Evolutionary conservation across 345 rosid genomes (phyloP), one percentile per base, ranked within the genome.

Genomic region (Bretschneidera sinensis): DNA sequence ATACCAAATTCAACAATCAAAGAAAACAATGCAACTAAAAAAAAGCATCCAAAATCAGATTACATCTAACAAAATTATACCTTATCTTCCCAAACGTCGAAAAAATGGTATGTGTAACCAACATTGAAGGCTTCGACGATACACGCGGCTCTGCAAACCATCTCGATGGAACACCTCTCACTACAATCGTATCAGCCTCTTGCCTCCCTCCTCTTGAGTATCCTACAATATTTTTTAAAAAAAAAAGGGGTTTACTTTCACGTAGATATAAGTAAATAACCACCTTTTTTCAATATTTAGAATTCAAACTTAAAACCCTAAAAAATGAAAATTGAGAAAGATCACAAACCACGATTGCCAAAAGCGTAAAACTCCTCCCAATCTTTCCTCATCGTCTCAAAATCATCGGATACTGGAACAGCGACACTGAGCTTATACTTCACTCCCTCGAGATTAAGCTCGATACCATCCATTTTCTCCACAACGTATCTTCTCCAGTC

Each of bases 131-230:
- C 78, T 92, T 92, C 0, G 96, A 92, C 0, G 98, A 92, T 23
- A 92, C 98, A 54, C 91, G 81, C 0, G 97, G 89, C 85, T 92
- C 97, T 0, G 97, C 89, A 43, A 92, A 87, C 98, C 98, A 89
- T 74, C 98, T 76, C 1, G 97, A 92, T 1, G 97, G 98, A 53
- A 84, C 76, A 49, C 94, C 89, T 67, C 82, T 81, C 21, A 92
- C 43, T 34, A 89, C 58, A 24, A 92, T 79, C 6, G 98, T 85
- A 70, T 92, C 96, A 16, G 92, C 87, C 61, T 84, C 97, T 52
- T 74, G 76, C 68, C 73, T 83, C 61, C 75, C 84, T 21, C 85
- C 88, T 60, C 88, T 83, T 21, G 77, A 59, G 69, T 76, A 70
- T 58, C 91, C 98, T 92, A 47, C 61, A 62, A 35, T 51, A n/a